Evolutionary conservation across 345 rosid species (phyloP), one percentile per base, ranked within the genome.

Genomic region (Salix koriyanagi): DNA sequence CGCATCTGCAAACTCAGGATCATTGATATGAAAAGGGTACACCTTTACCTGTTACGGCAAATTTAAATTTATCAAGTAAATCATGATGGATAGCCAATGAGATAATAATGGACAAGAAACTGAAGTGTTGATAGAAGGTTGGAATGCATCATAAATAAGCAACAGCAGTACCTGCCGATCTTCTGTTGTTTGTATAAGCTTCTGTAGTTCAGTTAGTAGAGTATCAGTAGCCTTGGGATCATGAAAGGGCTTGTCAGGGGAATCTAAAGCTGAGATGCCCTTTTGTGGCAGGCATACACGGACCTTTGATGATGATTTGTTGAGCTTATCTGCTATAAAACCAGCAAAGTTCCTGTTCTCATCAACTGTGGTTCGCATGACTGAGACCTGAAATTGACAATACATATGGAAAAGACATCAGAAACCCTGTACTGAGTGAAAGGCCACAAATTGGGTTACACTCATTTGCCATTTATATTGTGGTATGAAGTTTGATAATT

Each of bases 261-360:
- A 90, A 88, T 93, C 99, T 83, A 95, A 81, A 72, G 92, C 96
- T 65, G 99, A 91, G 70, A 95, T 70, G 75, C 97, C 99, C 76
- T 85, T 88, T 83, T 88, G 85, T 23, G 99, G 97, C 69, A 95
- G 84, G 87, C 97, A 91, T 77, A 90, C 85, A 75, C 70, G 34
- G 34, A 95, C 72, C 82, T 86, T 90, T 69, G 96, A 87, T 39
- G 91, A 80, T 71, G 91, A 90, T 64, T 87, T 90, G 82, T 93
- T 93, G 66, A 95, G 70, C 80, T 95, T 93, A 76, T 89, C 84
- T 9, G 97, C 96, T 75, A 95, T 91, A 81, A 95, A 95, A 36
- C 73, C 79, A 61, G 99, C 96, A 79, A 91, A 84, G 19, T 79
- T 84, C 78, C 82, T 89, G 76, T 93, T 95, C 86, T 93, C 99